A percentile compares a stretch with the other conserved stretches of the same genome.
Conservation (phyloP, 1,284 basidiomycete genomes). For the Termitomyces sp. region DNA sequence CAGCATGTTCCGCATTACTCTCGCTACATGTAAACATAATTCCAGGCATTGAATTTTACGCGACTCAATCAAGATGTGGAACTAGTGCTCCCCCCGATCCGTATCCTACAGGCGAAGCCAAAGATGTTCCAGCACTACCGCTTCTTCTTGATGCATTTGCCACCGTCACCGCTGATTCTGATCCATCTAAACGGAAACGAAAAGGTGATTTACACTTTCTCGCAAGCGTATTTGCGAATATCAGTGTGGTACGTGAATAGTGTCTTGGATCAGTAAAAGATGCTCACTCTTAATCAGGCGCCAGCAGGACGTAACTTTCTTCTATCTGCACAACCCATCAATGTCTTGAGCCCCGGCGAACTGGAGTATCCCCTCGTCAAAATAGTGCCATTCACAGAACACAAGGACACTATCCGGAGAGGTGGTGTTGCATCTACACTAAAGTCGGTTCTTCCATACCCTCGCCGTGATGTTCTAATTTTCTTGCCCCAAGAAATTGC, state of each 20-base stretch:
- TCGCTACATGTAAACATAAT: constrained; percentile 66
- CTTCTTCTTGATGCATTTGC: constrained; percentile 83
- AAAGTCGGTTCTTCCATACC: constrained; percentile 51
- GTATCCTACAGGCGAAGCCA: constrained; percentile 52
- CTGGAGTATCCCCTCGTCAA: constrained; percentile 80
- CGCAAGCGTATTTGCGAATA: constrained; percentile 87
- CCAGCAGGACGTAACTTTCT: constrained; percentile 69
- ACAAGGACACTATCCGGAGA: constrained; percentile 78
- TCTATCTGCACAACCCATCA: constrained; percentile 50
- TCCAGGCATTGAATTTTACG: constrained; percentile 51
- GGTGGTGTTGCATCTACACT: constrained; percentile 83
- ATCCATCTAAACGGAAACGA: constrained; percentile 46
- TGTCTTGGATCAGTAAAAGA: background rate
- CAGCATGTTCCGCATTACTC: constrained; percentile 65
- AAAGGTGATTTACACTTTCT: constrained; percentile 86
- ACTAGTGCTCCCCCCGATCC: constrained; percentile 65
- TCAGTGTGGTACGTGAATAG: constrained; percentile 61
- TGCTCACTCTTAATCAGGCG: constrained; percentile 36
- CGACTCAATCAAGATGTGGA: constrained; percentile 69
- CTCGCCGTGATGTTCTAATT: background rate
- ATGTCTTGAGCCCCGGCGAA: constrained; percentile 34
- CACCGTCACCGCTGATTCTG: constrained; percentile 49
- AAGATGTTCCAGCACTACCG: constrained; percentile 62
- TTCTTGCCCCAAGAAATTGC: constrained; percentile 59
- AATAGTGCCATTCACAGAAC: constrained; percentile 83